These are phyloP conservation scores for Toxoplasma gondii DNA, from an alignment of 169 alveolate species.

Conservation along the genomic window DNA sequence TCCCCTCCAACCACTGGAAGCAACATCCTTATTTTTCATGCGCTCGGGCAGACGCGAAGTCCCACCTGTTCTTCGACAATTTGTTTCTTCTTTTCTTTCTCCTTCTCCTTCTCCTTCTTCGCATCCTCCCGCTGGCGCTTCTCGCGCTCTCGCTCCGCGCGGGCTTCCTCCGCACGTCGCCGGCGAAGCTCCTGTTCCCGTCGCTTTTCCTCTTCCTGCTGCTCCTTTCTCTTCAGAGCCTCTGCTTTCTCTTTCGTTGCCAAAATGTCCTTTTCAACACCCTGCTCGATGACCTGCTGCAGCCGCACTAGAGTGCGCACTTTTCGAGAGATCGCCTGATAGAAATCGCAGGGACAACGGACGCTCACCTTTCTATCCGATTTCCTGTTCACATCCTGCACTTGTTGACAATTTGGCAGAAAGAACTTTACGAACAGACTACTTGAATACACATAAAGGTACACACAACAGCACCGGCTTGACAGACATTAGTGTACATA, in stretches of 20 bases:
- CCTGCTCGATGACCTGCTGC: slow-evolving; percentile 28
- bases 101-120: slow-evolving; percentile 32
- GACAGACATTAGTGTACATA: neutral
- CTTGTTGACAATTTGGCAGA: too few relatives aligned
- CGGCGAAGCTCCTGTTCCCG: slow-evolving; percentile 16
- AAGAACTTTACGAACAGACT: too few relatives aligned
- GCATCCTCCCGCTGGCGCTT: slow-evolving; percentile 30
- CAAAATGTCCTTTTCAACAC: slow-evolving; percentile 21
- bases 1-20: too few relatives aligned
- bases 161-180: slow-evolving; percentile 26
- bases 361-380: too few relatives aligned
- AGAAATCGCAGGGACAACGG: neutral
- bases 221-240: neutral
- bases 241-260: slow-evolving; percentile 21
- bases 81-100: slow-evolving; percentile 8
- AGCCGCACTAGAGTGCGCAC: slow-evolving; percentile 25
- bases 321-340: neutral
- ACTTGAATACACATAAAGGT: too few relatives aligned
- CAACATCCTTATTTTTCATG: neutral
- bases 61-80: slow-evolving; percentile 22
- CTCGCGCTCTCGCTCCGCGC: slow-evolving; percentile 16
- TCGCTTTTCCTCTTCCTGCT: slow-evolving; percentile 9
- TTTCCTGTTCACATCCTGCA: too few relatives aligned
- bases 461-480: neutral
- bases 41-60: neutral